Base-by-base conservation (phyloP, 805 yeast genomes). In the Blastobotrys robertii region DNA sequence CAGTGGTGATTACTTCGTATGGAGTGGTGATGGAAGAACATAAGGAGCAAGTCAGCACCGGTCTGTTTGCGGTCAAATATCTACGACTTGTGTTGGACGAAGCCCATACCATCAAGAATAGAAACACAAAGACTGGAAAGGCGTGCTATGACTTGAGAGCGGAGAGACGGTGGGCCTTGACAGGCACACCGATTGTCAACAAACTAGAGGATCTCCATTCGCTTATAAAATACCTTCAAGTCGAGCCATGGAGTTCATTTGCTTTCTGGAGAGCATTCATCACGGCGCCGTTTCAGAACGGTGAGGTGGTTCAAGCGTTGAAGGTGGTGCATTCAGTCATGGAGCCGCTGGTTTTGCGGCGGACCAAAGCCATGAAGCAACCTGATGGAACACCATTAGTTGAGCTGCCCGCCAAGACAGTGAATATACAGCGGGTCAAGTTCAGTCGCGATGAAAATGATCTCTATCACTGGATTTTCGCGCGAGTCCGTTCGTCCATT, bases 151-250 rank as follows among this genome's bases (percentile, higher is more conserved):
- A 74, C 15, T 56, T 88, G n/a, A 54, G 63, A 8, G 77, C 84
- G 52, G 66, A 69, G 13, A 68, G 92, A 39, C 76, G 77, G 47
- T 88, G 97, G 97, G 69, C 82, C 2, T 66, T 90, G 38, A 86
- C 97, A 0, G 97, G 97, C 6, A 88, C 97, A 0, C 97, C 97
- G 0, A 84, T 88, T 25, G 82, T 87, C 33, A 88, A 88, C 59
- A 66, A 88, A 48, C 66, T 90, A 8, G 97, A 90, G 59, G 97
- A 90, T 59, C 63, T 90, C 38, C 88, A 74, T 56, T 80, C 94
- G 4, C 62, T 87, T 39, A 74, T 87, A 12, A 76, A 77, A 50
- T 90, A 81, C 54, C 63, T 90, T 38, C 69, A 77, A 35, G 62
- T 88, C n/a, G 85, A 84, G 51, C 97, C 97, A 1, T 90, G 97